phyloP scores from a whole-genome alignment of 305 asterid species.

The Stenogyne calaminthoides region DNA sequence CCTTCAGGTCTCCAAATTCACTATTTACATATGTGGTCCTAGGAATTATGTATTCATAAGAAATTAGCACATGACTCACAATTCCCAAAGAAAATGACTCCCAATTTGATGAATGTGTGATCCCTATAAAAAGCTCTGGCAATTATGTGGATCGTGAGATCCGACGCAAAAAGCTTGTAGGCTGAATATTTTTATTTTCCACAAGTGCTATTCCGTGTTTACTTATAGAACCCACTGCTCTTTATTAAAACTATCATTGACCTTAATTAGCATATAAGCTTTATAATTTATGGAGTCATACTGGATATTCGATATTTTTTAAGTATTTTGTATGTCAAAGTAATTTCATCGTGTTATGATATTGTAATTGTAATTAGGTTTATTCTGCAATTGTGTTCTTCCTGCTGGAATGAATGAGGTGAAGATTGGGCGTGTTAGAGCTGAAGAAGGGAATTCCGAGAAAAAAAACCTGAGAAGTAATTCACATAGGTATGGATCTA shows the following conservation, averaged over 20 bases:
- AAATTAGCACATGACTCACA: not conserved
- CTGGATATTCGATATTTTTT: not conserved
- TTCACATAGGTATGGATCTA: constrained; percentile 48
- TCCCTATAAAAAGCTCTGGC: not conserved
- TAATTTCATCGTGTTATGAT: not conserved
- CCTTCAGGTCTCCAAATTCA: not conserved
- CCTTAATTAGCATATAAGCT: not conserved
- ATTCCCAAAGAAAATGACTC: constrained; percentile 2
- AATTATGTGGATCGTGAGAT: not conserved
- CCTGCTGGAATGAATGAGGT: constrained; percentile 65
- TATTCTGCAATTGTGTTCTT: constrained; percentile 71
- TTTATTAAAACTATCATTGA: not conserved
- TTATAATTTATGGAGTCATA: too few relatives aligned
- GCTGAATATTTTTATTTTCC: not conserved
- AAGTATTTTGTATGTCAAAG: not conserved
- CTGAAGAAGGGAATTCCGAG: constrained; percentile 43
- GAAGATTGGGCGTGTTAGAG: constrained; percentile 53
- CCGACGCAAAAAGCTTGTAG: not conserved
- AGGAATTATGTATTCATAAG: not conserved
- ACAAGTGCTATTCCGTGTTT: not conserved
- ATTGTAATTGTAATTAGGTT: constrained; percentile 40
- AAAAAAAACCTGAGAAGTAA: constrained; percentile 59
- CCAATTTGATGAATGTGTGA: not conserved
- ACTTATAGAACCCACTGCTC: not conserved
- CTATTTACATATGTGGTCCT: constrained; percentile 13